Evolutionary conservation across 805 yeast genomes (phyloP), one percentile per base, ranked within the genome.

Genomic region (Metschnikowia lachancei): DNA sequence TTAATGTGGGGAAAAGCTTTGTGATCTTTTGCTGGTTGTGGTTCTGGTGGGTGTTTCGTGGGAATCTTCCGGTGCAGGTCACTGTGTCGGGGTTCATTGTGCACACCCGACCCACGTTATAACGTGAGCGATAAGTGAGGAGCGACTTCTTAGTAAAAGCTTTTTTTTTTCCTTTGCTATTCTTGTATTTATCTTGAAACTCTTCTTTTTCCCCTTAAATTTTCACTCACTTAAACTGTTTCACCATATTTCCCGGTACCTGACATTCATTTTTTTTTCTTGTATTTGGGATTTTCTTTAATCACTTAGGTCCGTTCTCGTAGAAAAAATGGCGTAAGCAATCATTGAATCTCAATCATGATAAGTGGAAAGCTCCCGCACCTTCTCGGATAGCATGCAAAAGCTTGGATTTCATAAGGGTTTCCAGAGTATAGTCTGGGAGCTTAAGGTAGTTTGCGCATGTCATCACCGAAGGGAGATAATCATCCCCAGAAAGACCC

Each of bases 391-490:
- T 80, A 0, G 98, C 97, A 49, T 80, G 85, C 11, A 65, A 41
- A 7, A 94, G 65, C 43, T 85, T 72, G 28, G 70, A 61, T 41
- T 63, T 69, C 83, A 94, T 75, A 1, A 87, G 65, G 14, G 74
- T 81, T 48, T 74, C 76, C 30, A 77, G 69, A 3, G 88, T 76
- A 61, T 92, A 94, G 52, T 85, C 79, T 4, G 99, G 98, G 17
- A 94, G 69, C 63, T 92, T 92, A 54, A 92, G 73, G 61, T 92
- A 94, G 62, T 92, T 92, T 3, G 95, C 97, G 71, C 99, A 92
- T 0, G 99, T 92, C 99, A 92, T 92, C 2, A 94, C 99, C 66
- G 96, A 88, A 1, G 99, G 98, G 46, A 94, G 72, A 59, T 85
- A 90, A 50, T 83, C 89, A 64, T 92, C 96, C 4, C 87, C 77